These are phyloP conservation scores for Hyphopichia fennica DNA, from an alignment of 1,139 yeast species.

Conservation along the genomic window DNA sequence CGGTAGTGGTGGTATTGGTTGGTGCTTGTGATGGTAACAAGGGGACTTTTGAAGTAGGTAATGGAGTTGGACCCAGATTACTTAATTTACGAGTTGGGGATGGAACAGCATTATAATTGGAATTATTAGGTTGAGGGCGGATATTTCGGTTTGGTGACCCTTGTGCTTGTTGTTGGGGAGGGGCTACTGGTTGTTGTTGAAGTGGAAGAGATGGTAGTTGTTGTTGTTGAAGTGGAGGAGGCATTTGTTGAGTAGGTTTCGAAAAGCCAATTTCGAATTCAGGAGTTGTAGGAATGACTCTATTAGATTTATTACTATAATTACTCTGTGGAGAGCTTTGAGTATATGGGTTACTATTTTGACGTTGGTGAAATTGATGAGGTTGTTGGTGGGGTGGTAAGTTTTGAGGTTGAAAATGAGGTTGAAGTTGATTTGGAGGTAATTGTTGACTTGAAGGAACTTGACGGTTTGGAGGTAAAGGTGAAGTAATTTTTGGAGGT, in stretches of 20 bases:
- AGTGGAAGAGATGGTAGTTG: conserved; percentile 6
- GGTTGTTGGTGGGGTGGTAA: conserved; percentile 7
- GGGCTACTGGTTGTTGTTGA: conserved; percentile 5
- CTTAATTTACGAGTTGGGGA: neutral
- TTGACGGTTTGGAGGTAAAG: neutral
- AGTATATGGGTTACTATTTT: conserved; percentile 7
- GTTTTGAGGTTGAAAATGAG: conserved; percentile 7
- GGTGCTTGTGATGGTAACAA: conserved; percentile 7
- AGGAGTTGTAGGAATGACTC: conserved; percentile 3
- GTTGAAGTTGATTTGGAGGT: conserved; percentile 4
- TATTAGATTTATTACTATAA: conserved; percentile 3
- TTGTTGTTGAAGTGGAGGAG: conserved; percentile 2
- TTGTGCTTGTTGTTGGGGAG: conserved; percentile 7
- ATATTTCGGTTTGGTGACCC: conserved; percentile 5
- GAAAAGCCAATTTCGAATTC: conserved; percentile 4
- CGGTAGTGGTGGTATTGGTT: conserved; percentile 10
- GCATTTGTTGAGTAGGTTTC: neutral
- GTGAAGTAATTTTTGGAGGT: neutral
- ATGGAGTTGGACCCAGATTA: too few species aligned
- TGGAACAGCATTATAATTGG: conserved; percentile 10
- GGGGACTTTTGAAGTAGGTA: conserved; percentile 1
- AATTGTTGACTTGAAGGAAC: conserved; percentile 3
- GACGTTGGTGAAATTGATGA: conserved; percentile 4
- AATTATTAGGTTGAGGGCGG: neutral
- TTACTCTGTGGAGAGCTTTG: conserved; percentile 3